phyloP scores from a whole-genome alignment of 1,284 basidiomycete species.

The Irpex lacteus region DNA sequence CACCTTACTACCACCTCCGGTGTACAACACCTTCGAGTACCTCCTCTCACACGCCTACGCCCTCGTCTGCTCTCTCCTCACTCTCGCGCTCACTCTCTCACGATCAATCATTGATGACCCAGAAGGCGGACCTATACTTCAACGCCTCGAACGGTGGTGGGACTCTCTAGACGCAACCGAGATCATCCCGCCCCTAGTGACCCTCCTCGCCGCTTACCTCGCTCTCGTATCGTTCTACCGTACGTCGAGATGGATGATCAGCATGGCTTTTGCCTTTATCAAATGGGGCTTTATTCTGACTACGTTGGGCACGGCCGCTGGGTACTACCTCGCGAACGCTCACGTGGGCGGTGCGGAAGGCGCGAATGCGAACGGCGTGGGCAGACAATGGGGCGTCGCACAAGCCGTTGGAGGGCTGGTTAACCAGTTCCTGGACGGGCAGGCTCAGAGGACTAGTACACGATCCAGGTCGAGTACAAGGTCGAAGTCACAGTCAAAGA shows the following conservation, averaged over 20 bases:
- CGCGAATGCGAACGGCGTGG: conserved; percentile 23
- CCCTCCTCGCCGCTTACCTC: conserved; percentile 67
- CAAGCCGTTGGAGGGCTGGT: conserved; percentile 38
- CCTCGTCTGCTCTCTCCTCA: conserved; percentile 47
- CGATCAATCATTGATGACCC: conserved; percentile 35
- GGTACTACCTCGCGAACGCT: conserved; percentile 45
- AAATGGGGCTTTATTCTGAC: conserved; percentile 72
- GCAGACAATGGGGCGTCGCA: conserved; percentile 34
- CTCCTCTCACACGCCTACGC: conserved; percentile 52
- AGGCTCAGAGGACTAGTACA: conserved; percentile 31
- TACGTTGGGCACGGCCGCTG: conserved; percentile 45
- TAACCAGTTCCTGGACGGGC: conserved; percentile 43
- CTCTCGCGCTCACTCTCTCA: conserved; percentile 45
- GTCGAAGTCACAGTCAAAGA: conserved; percentile 18
- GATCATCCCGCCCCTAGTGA: conserved; percentile 70
- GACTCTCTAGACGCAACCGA: conserved; percentile 61
- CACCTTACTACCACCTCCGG: conserved; percentile 49
- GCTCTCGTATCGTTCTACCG: conserved; percentile 71
- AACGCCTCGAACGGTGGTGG: not conserved
- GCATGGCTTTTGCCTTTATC: conserved; percentile 61
- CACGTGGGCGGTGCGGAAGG: conserved; percentile 24
- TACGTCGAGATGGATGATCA: conserved; percentile 70
- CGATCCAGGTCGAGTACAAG: conserved; percentile 20
- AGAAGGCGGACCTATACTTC: not conserved
- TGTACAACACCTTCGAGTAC: conserved; percentile 50